Base-by-base conservation (phyloP, 2,329 filamentous ascomycete genomes). In the Neophaeococcomyces aloes region DNA sequence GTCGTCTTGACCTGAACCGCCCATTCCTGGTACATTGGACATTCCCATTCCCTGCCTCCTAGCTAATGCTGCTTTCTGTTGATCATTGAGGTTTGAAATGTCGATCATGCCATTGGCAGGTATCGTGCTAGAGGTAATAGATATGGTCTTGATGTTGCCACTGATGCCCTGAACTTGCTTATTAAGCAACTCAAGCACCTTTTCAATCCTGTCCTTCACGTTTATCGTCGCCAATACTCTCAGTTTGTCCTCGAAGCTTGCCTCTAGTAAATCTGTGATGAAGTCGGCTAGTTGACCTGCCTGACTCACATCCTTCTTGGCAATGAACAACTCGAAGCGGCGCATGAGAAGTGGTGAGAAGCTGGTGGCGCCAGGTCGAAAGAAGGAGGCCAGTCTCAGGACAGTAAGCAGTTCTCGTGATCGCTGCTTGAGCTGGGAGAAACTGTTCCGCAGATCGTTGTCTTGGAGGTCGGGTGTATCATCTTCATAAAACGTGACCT, bases 211-310 rank as follows among this genome's bases (percentile, higher is more conserved):
- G 36, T 83, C 77, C 53, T 84, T 83, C 36, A 91, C 71, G 55
- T 88, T 79, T 4, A 93, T 65, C 1, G 87, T 79, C n/a, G 86
- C 78, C 29, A 98, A 70, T 13, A 98, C 77, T 44, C 84, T 78
- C 42, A 98, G 72, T 63, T 94, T 95, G 59, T 98, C 91, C 61
- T 94, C 86, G 51, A 93, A 83, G 7, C 79, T 83, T 39, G 83
- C 81, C 50, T 94, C 86, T 2, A 94, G 77, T 18, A 96, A 76
- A 59, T 94, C 94, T 30, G 86, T 82, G 86, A 98, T 95, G 61
- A 96, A 96, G 61, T 98, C 91, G 5, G 91, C 89, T 7, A 98
- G 72, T 7, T 79, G 69, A 2, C 89, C 89, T 1, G 88, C 88
- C 53, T 96, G 87, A 32, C 77, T 71, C 39, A 91, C 62, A 47